These are phyloP conservation scores for Penicillium silybi DNA, from an alignment of 495 filamentous ascomycete genomes.

Conservation along the genomic window DNA sequence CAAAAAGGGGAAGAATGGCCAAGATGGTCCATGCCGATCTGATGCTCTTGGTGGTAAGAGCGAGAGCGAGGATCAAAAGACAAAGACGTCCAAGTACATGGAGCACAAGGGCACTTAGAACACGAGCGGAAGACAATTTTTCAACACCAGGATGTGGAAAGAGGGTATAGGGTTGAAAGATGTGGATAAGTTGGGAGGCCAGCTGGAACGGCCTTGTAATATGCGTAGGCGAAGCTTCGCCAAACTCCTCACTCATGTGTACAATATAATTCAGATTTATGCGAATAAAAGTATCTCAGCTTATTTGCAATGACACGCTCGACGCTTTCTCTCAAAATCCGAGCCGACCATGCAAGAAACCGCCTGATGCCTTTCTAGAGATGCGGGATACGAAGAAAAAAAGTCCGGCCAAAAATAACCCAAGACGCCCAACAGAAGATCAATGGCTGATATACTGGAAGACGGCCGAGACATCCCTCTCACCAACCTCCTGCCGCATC, in stretches of 20 bases:
- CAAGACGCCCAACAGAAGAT: constrained; percentile 13
- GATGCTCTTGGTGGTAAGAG: background rate
- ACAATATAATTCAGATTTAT: background rate
- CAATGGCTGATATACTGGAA: constrained; percentile 99
- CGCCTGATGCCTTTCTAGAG: background rate
- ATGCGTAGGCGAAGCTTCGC: background rate
- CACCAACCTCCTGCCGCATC: constrained; percentile 77
- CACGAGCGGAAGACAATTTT: background rate
- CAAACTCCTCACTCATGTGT: background rate
- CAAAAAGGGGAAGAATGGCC: constrained; percentile 6
- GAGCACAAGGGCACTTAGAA: background rate
- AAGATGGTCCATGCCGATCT: background rate
- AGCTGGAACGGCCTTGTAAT: too few relatives aligned
- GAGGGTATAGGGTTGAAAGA: background rate
- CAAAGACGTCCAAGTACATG: background rate
- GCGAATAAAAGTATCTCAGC: background rate
- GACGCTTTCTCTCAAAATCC: background rate
- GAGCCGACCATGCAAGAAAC: background rate
- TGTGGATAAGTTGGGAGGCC: background rate
- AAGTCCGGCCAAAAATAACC: background rate
- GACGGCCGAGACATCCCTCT: constrained; percentile 81
- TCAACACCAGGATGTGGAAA: background rate
- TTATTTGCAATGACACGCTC: background rate
- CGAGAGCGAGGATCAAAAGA: background rate
- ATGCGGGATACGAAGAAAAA: background rate